Percentiles rank a stretch among this genome's conserved stretches.
Evolutionary conservation across 148 eudicot species (phyloP).

Genomic region (Camellia japonica): DNA sequence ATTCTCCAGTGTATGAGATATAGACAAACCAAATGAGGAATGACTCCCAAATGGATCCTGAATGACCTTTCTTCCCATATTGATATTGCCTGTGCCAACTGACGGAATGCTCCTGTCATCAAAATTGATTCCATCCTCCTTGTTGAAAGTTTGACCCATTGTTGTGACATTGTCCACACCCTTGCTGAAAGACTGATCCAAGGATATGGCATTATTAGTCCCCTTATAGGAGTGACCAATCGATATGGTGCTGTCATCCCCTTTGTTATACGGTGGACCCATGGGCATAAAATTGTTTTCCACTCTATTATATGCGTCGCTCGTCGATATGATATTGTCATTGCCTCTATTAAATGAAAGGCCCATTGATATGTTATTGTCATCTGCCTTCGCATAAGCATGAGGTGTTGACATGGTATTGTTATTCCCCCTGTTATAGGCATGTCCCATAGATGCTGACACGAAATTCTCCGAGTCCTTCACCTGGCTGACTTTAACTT

Average conservation of each 20-base stretch:
- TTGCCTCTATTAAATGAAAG: conserved; percentile 36
- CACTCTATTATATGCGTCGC: conserved; percentile 32
- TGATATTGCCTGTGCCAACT: conserved; percentile 28
- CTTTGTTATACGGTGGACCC: conserved; percentile 36
- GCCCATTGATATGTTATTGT: conserved; percentile 38
- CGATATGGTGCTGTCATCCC: conserved; percentile 14
- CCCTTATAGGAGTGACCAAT: conserved; percentile 19
- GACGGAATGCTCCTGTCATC: conserved; percentile 44
- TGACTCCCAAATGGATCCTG: conserved; percentile 41
- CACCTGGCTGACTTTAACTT: conserved; percentile 71
- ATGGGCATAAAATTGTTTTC: conserved; percentile 42
- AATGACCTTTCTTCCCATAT: conserved; percentile 35
- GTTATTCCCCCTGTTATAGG: conserved; percentile 33
- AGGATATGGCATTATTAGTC: background rate
- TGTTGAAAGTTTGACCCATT: background rate
- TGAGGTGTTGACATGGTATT: conserved; percentile 26
- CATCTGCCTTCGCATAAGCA: conserved; percentile 37
- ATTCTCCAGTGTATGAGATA: conserved; percentile 45
- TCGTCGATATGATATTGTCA: conserved; percentile 27
- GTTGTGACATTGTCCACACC: conserved; percentile 13
- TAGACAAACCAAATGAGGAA: conserved; percentile 47
- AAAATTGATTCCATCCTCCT: conserved; percentile 25
- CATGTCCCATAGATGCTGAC: conserved; percentile 36
- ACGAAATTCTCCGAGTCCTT: conserved; percentile 45
- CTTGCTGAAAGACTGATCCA: conserved; percentile 15